Percentiles rank a stretch among this genome's conserved stretches.
Conservation (phyloP, 192 early-diverging fungal species). For the Paraglomus brasilianum region DNA sequence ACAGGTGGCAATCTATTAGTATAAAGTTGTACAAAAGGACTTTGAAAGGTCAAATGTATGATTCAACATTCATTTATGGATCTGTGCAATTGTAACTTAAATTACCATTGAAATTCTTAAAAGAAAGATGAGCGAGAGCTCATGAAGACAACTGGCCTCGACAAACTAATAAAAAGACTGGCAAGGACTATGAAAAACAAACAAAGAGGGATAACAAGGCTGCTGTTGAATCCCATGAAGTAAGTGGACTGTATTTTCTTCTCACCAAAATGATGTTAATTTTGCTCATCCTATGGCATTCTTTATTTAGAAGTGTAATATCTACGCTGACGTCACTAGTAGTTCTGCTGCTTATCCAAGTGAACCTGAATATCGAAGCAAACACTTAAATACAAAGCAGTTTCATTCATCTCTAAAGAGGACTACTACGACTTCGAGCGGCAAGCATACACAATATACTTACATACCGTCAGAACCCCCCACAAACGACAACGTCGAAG, state of each 20-base stretch:
- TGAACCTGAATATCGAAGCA: no score
- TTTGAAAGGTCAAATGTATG: conserved; percentile 20
- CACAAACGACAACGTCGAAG: no score
- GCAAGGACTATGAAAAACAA: conserved; percentile 44
- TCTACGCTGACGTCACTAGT: conserved; percentile 36
- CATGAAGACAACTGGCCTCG: conserved; percentile 41
- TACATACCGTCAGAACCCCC: no score
- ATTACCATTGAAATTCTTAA: neutral
- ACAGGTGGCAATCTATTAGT: conserved; percentile 15
- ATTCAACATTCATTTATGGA: neutral
- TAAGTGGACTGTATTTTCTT: neutral
- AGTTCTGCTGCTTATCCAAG: no score
- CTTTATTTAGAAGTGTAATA: conserved; percentile 40
- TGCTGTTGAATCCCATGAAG: conserved; percentile 40
- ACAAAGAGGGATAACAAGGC: conserved; percentile 41
- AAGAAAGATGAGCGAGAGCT: conserved; percentile 46
- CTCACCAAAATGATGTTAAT: neutral
- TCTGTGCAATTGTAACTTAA: neutral
- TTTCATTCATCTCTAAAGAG: no score
- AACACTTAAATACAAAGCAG: no score
- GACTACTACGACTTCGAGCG: no score
- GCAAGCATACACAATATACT: no score
- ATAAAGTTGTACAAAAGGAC: conserved; percentile 43
- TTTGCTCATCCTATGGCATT: neutral
- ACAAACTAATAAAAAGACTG: conserved; percentile 43